A percentile compares a stretch with the other conserved stretches of the same genome.
phyloP scores from a whole-genome alignment of 2,329 filamentous ascomycete species.

The Polychaeton citri region DNA sequence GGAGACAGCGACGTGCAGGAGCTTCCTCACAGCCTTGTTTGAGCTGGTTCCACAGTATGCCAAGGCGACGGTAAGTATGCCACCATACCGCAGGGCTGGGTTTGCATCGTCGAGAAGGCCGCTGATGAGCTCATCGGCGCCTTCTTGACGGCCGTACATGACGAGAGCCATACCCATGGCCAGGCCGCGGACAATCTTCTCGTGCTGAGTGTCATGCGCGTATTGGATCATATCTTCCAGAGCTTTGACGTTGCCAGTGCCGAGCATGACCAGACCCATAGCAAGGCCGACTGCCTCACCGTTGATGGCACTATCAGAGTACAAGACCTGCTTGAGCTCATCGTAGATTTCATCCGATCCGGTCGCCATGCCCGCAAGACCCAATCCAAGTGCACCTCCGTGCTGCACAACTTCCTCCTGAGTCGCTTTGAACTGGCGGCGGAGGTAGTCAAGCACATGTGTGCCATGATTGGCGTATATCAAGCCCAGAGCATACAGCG shows the following conservation, averaged over 20 bases:
- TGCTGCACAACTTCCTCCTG: conserved; percentile 93
- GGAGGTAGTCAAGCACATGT: conserved; percentile 70
- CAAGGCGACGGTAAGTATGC: conserved; percentile 96
- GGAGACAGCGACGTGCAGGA: conserved; percentile 91
- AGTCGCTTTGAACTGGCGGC: conserved; percentile 58
- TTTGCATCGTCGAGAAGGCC: conserved; percentile 87
- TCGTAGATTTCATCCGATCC: conserved; percentile 85
- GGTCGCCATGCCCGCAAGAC: conserved; percentile 95
- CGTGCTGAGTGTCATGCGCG: conserved; percentile 93
- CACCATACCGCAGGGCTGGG: conserved; percentile 84
- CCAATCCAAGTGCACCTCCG: conserved; percentile 84
- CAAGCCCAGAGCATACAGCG: conserved; percentile 84
- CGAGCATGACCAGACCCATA: conserved; percentile 97
- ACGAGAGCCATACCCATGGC: conserved; percentile 95
- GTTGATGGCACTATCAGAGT: conserved; percentile 88
- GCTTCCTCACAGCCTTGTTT: conserved; percentile 95
- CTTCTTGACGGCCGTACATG: conserved; percentile 94
- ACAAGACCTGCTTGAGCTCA: conserved; percentile 76
- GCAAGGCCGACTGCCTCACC: conserved; percentile 90
- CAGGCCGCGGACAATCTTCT: conserved; percentile 94
- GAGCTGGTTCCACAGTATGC: conserved; percentile 95
- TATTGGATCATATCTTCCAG: conserved; percentile 96
- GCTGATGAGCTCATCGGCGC: conserved; percentile 87
- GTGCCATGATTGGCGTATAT: conserved; percentile 97
- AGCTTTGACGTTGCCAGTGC: conserved; percentile 88